Evolutionary conservation across 495 filamentous ascomycete species (phyloP).

Genomic region (Physcia stellaris): DNA sequence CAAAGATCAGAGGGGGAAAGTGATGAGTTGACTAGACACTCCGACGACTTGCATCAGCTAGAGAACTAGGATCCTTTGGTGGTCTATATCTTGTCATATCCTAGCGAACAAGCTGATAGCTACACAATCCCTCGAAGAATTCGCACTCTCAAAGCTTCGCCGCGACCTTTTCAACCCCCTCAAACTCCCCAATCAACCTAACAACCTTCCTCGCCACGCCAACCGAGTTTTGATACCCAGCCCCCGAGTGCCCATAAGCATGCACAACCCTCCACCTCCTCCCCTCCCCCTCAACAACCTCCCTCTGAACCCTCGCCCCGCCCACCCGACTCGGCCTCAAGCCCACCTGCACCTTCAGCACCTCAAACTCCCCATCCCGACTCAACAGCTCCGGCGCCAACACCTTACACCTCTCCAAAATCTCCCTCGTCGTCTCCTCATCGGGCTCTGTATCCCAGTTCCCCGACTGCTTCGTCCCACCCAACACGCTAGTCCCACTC

Average conservation of each 20-base stretch:
- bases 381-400: constrained; percentile 24
- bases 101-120: too few relatives aligned
- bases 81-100: too few relatives aligned
- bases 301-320: constrained; percentile 21
- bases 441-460: constrained; percentile 20
- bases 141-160: constrained; percentile 2
- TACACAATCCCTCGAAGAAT: too few relatives aligned
- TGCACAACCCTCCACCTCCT: constrained; percentile 11
- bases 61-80: too few relatives aligned
- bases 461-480: constrained; percentile 22
- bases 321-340: constrained; percentile 23
- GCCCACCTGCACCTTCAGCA: constrained; percentile 24
- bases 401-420: constrained; percentile 17
- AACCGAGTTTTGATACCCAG: constrained; percentile 21
- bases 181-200: constrained; percentile 9
- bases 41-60: too few relatives aligned
- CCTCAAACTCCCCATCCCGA: constrained; percentile 22
- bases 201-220: constrained; percentile 17
- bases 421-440: constrained; percentile 18
- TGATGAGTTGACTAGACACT: too few relatives aligned
- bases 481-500: constrained; percentile 22
- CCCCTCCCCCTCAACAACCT: constrained; percentile 5
- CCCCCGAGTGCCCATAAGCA: constrained; percentile 22
- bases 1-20: too few relatives aligned
- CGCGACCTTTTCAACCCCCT: constrained; percentile 4